Conservation (phyloP, 768 basidiomycete species). For the Wakefieldia striispora region DNA sequence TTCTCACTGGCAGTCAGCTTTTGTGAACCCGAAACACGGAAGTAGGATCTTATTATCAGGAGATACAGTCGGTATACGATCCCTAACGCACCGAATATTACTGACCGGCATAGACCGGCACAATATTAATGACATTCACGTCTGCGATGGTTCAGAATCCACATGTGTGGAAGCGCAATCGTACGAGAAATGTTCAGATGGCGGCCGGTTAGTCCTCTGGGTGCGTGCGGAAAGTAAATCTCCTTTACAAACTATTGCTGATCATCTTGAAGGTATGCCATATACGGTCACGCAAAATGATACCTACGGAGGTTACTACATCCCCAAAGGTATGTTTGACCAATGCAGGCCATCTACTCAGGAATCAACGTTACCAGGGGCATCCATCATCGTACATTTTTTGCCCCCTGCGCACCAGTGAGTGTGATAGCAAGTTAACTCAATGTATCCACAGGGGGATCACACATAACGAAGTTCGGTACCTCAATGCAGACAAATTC, state of each 20-base stretch:
- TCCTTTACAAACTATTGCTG: background rate
- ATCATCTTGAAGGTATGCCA: slow-evolving; percentile 8
- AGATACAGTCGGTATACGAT: too few relatives aligned
- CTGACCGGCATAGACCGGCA: background rate
- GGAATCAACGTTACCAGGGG: background rate
- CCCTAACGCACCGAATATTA: too few relatives aligned
- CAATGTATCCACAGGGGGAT: background rate
- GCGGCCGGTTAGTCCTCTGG: slow-evolving; percentile 7
- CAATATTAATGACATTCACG: slow-evolving; percentile 1
- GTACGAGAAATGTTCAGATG: slow-evolving; percentile 11
- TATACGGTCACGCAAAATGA: slow-evolving; percentile 35
- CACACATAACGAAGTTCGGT: slow-evolving; percentile 8
- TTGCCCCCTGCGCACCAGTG: background rate
- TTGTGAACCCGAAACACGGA: background rate
- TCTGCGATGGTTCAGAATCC: slow-evolving; percentile 16
- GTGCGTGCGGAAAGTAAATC: background rate
- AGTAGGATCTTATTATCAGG: too few relatives aligned
- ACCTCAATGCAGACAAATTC: slow-evolving; percentile 6
- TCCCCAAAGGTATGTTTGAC: slow-evolving; percentile 41
- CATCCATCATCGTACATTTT: background rate
- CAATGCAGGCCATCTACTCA: background rate
- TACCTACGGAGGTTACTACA: slow-evolving; percentile 43
- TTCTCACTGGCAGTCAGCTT: slow-evolving; percentile 9
- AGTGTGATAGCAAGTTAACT: background rate
- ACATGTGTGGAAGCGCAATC: slow-evolving; percentile 8